Evolutionary conservation across 257 asterid genomes (phyloP).

Genomic region (Ballota nigra): DNA sequence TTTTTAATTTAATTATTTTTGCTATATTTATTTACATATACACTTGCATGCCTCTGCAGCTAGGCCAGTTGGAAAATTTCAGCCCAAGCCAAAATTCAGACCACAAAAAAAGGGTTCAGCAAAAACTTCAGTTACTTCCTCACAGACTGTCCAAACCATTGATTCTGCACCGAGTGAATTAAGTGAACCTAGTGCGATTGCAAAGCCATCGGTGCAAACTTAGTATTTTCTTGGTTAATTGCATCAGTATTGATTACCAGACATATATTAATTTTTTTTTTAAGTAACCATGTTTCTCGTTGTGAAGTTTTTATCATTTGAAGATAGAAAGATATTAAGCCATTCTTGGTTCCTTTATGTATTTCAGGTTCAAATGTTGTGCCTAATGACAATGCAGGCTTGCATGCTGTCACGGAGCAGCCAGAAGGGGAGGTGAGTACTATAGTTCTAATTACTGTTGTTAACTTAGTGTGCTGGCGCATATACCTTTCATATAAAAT

Average conservation of each 20-base stretch:
- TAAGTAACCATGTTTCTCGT: neutral
- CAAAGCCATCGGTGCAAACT: constrained; percentile 32
- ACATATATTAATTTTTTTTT: neutral
- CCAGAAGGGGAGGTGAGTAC: constrained; percentile 50
- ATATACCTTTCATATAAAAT: too few relatives aligned
- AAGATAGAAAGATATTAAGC: neutral
- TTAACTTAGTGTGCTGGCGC: too few relatives aligned
- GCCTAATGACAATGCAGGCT: too few relatives aligned
- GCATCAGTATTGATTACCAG: neutral
- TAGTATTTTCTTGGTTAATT: constrained; percentile 18
- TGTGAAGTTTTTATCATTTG: neutral
- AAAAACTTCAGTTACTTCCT: too few relatives aligned
- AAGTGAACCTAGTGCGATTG: too few relatives aligned
- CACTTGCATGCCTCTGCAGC: constrained; percentile 36
- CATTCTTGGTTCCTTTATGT: too few relatives aligned
- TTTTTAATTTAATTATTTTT: neutral
- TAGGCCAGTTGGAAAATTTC: constrained; percentile 53
- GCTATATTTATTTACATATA: neutral
- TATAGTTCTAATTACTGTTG: constrained; percentile 12
- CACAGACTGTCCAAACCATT: too few relatives aligned
- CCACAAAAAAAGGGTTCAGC: too few relatives aligned
- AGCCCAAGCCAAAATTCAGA: constrained; percentile 57
- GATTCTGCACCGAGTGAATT: too few relatives aligned
- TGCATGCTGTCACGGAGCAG: constrained; percentile 38
- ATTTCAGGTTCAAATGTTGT: too few relatives aligned